Percentiles rank a stretch among this genome's conserved stretches.
These are phyloP conservation scores for Microbotryum intermedium DNA, from an alignment of 1,284 basidiomycete genomes.

Conservation along the genomic window DNA sequence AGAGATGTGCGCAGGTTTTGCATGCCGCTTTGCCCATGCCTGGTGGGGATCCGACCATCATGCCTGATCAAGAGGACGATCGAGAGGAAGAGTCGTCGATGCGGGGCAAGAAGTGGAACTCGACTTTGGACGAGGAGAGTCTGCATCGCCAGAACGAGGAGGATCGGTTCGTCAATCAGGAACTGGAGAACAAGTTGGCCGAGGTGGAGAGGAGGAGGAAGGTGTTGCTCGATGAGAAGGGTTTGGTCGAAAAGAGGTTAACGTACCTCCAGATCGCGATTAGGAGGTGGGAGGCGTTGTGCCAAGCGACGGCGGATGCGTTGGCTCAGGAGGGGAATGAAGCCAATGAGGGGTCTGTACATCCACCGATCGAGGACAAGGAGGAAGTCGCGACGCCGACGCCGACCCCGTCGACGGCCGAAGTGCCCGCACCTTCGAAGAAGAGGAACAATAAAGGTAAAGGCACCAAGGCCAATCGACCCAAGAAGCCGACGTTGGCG, in stretches of 20 bases:
- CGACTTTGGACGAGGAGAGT: background rate
- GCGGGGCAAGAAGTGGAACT: background rate
- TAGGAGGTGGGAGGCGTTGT: constrained; percentile 25
- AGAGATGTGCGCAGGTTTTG: background rate
- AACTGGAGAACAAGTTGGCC: background rate
- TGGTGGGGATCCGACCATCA: background rate
- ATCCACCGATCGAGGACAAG: background rate
- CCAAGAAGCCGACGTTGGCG: constrained; percentile 4
- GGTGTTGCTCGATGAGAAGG: constrained; percentile 1
- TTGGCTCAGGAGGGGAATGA: constrained; percentile 9
- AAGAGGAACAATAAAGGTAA: background rate
- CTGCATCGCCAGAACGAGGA: background rate
- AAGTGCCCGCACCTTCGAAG: background rate
- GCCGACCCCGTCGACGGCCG: background rate
- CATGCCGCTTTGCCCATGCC: background rate
- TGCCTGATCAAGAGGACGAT: too few relatives aligned
- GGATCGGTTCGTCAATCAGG: background rate
- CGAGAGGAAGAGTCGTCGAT: background rate
- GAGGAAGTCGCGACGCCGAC: background rate
- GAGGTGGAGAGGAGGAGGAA: background rate
- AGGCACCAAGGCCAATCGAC: constrained; percentile 6
- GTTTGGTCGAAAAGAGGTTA: constrained; percentile 12
- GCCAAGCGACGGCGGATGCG: constrained; percentile 22
- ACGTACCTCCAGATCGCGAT: constrained; percentile 20
- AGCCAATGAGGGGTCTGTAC: background rate